A percentile compares a stretch with the other conserved stretches of the same genome.
phyloP scores from a whole-genome alignment of 352 stramenopile genomes.

The Plasmopara halstedii region DNA sequence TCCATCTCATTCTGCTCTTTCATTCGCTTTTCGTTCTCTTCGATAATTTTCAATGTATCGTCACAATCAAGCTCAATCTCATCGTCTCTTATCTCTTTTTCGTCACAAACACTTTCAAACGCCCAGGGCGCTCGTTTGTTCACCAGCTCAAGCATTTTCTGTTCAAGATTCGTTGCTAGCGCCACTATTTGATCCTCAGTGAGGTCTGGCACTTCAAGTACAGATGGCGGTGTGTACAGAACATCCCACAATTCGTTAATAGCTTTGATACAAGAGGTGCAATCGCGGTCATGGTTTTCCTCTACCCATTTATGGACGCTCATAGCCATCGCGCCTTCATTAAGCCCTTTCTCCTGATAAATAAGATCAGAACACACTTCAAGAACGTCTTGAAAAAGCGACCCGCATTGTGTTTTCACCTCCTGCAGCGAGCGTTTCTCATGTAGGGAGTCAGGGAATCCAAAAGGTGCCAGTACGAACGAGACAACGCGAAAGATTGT shows the following conservation, averaged over 20 bases:
- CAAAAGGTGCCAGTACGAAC: constrained; percentile 75
- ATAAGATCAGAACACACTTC: constrained; percentile 82
- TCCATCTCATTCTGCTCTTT: constrained; percentile 14
- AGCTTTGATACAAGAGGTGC: constrained; percentile 51
- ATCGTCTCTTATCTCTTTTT: constrained; percentile 15
- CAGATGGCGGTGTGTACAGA: constrained; percentile 49
- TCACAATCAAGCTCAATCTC: constrained; percentile 14
- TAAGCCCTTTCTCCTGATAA: constrained; percentile 61
- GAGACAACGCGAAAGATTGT: constrained; percentile 73
- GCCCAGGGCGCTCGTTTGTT: constrained; percentile 62
- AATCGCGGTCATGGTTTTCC: constrained; percentile 58
- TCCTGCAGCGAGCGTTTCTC: constrained; percentile 59
- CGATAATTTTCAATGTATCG: constrained; percentile 14
- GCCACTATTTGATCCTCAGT: constrained; percentile 37
- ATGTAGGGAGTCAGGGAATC: constrained; percentile 49
- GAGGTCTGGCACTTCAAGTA: constrained; percentile 65
- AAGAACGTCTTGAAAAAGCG: constrained; percentile 79
- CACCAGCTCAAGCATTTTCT: constrained; percentile 32
- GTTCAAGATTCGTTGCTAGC: constrained; percentile 35
- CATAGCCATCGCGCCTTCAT: constrained; percentile 82
- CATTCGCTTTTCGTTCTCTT: constrained; percentile 10
- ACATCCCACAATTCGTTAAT: constrained; percentile 72
- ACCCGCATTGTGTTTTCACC: constrained; percentile 62
- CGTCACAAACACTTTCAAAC: constrained; percentile 24
- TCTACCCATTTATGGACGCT: constrained; percentile 85